Evolutionary conservation across 495 filamentous ascomycete species (phyloP).

Genomic region (Penicillium chermesinum): DNA sequence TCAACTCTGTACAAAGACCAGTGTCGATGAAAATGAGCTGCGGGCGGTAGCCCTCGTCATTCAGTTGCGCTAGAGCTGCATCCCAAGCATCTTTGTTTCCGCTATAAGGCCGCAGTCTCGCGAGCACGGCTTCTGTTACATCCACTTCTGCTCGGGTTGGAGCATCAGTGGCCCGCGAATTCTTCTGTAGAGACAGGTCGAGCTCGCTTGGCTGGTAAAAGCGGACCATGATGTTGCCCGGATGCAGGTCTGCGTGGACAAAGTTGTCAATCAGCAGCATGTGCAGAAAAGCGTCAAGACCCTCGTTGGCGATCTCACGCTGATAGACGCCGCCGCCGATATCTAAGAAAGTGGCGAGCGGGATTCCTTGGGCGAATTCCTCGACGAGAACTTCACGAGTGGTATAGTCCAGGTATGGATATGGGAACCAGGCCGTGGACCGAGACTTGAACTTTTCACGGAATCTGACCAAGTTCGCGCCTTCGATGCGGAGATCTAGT

Average conservation of each 20-base stretch:
- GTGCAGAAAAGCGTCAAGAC: constrained; percentile 93
- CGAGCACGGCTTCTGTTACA: constrained; percentile 81
- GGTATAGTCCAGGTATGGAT: constrained; percentile 84
- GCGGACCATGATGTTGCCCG: constrained; percentile 99
- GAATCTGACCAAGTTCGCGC: constrained; percentile 83
- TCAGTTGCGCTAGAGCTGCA: constrained; percentile 68
- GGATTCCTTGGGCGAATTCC: constrained; percentile 93
- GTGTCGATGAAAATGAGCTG: constrained; percentile 98
- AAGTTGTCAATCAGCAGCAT: constrained; percentile 99
- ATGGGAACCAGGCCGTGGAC: constrained; percentile 92
- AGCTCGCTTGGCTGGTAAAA: constrained; percentile 84
- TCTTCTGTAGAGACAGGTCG: constrained; percentile 52
- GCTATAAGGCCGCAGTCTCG: constrained; percentile 67
- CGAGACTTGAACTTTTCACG: constrained; percentile 85
- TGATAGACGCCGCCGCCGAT: constrained; percentile 91
- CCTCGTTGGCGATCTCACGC: constrained; percentile 90
- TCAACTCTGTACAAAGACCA: constrained; percentile 91
- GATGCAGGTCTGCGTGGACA: constrained; percentile 96
- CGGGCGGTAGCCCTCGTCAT: constrained; percentile 83
- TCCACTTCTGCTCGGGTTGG: constrained; percentile 55
- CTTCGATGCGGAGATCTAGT: constrained; percentile 91
- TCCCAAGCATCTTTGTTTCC: constrained; percentile 64
- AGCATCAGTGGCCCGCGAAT: constrained; percentile 46
- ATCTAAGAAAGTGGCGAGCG: constrained; percentile 80
- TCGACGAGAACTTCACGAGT: constrained; percentile 91